A percentile compares a stretch with the other conserved stretches of the same genome.
phyloP scores from a whole-genome alignment of 306 rosid species.

The Fagus crenata region DNA sequence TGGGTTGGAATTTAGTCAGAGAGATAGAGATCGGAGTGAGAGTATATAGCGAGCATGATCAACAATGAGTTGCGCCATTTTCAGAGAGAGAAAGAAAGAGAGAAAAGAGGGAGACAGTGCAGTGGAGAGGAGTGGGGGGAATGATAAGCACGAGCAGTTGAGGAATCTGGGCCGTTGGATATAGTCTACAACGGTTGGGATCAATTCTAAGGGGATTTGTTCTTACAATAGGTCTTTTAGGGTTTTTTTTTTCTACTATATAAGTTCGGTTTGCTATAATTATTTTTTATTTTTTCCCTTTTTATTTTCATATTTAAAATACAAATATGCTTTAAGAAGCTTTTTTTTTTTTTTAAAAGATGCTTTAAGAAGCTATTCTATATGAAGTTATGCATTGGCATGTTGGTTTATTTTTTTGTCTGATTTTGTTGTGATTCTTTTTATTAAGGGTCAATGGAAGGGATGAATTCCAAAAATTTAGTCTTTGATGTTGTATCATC shows the following conservation, averaged over 20 bases:
- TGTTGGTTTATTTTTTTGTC: neutral
- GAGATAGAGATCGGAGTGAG: slow-evolving; percentile 37
- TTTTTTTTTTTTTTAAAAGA: neutral
- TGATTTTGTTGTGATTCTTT: neutral
- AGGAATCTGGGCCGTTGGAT: slow-evolving; percentile 46
- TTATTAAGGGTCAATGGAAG: neutral
- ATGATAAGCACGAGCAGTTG: slow-evolving; percentile 61
- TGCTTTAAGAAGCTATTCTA: too few relatives aligned
- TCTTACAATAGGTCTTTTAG: slow-evolving; percentile 49
- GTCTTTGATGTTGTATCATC: neutral
- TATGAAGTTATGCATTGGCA: too few relatives aligned
- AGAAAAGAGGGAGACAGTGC: slow-evolving; percentile 33
- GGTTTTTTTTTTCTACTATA: slow-evolving; percentile 49
- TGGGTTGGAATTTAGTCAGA: slow-evolving; percentile 25
- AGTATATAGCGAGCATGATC: slow-evolving; percentile 28
- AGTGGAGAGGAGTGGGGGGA: slow-evolving; percentile 40
- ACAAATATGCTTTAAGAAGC: neutral
- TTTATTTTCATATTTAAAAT: neutral
- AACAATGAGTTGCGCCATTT: slow-evolving; percentile 44
- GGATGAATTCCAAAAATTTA: neutral
- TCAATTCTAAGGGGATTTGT: slow-evolving; percentile 29
- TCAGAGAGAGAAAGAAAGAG: slow-evolving; percentile 28
- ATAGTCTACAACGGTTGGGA: slow-evolving; percentile 32
- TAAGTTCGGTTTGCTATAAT: neutral
- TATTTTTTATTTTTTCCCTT: neutral